Conservation (phyloP, 2,329 filamentous ascomycete species). For the Septoria linicola region DNA sequence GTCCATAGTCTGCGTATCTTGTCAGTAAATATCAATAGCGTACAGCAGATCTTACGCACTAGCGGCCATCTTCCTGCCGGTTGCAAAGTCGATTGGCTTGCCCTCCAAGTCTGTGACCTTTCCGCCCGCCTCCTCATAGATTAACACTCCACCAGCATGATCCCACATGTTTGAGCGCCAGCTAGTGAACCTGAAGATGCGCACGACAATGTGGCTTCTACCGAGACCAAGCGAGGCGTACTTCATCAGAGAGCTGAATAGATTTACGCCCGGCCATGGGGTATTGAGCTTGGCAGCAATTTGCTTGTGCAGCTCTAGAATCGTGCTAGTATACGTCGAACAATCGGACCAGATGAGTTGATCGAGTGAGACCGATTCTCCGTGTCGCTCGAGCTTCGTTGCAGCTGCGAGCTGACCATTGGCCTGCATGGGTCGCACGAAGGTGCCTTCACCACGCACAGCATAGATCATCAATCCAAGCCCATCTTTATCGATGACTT, state of each 20-base stretch:
- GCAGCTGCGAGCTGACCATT: constrained; percentile 20
- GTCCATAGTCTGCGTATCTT: constrained; percentile 22
- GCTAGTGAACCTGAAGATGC: constrained; percentile 28
- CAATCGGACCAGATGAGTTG: constrained; percentile 50
- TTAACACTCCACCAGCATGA: constrained; percentile 49
- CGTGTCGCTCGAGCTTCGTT: constrained; percentile 24
- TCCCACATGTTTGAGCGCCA: constrained; percentile 50
- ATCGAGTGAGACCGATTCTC: constrained; percentile 29
- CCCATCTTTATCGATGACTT: constrained; percentile 50
- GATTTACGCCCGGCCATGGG: constrained; percentile 50
- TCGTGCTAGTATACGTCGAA: constrained; percentile 41
- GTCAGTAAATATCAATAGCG: constrained; percentile 10
- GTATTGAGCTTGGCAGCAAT: constrained; percentile 43
- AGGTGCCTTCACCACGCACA: constrained; percentile 48
- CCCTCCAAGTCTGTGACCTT: constrained; percentile 54
- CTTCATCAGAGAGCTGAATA: constrained; percentile 55
- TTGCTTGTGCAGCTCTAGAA: constrained; percentile 41
- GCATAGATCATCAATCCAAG: constrained; percentile 50
- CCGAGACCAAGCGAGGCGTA: constrained; percentile 29
- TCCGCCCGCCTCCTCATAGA: constrained; percentile 42
- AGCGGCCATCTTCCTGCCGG: constrained; percentile 29
- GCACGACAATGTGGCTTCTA: constrained; percentile 24
- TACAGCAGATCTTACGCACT: constrained; percentile 16
- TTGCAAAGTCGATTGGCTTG: constrained; percentile 48
- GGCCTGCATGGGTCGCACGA: constrained; percentile 33